A percentile compares a stretch with the other conserved stretches of the same genome.
These are phyloP conservation scores for Davidsoniella virescens DNA, from an alignment of 2,329 filamentous ascomycete genomes.

Conservation along the genomic window DNA sequence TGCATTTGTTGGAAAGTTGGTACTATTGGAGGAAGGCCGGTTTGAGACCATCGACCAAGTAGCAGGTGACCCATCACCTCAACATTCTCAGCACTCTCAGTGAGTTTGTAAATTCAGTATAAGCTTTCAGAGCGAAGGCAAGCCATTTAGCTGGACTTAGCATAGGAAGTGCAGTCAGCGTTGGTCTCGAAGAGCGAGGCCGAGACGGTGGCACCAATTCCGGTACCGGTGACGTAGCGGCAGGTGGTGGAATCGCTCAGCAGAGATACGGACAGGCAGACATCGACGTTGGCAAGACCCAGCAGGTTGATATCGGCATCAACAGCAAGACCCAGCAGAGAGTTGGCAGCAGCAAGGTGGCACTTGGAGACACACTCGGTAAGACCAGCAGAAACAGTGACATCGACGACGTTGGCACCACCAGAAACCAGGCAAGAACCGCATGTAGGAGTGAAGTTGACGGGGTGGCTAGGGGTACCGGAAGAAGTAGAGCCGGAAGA, in stretches of 20 bases:
- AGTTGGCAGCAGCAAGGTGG: constrained; percentile 8
- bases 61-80: too few species aligned
- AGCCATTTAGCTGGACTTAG: too few species aligned
- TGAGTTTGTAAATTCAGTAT: too few species aligned
- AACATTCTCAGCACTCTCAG: too few species aligned
- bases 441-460: constrained; percentile 37
- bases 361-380: constrained; percentile 11
- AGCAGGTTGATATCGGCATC: constrained; percentile 14
- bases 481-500: constrained; percentile 14
- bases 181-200: not conserved
- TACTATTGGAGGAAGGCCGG: too few species aligned
- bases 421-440: constrained; percentile 10
- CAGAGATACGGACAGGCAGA: constrained; percentile 12
- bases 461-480: constrained; percentile 37
- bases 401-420: constrained; percentile 4
- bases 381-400: constrained; percentile 1
- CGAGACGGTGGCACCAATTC: not conserved
- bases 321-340: constrained; percentile 7
- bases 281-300: constrained; percentile 15
- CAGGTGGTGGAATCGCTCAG: constrained; percentile 7
- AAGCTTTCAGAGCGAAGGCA: too few species aligned
- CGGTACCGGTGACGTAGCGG: constrained; percentile 11
- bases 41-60: too few species aligned
- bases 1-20: too few species aligned
- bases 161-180: constrained; percentile 3